phyloP scores from a whole-genome alignment of 2,329 filamentous ascomycete species.

The Microcyclospora tardicrescens region DNA sequence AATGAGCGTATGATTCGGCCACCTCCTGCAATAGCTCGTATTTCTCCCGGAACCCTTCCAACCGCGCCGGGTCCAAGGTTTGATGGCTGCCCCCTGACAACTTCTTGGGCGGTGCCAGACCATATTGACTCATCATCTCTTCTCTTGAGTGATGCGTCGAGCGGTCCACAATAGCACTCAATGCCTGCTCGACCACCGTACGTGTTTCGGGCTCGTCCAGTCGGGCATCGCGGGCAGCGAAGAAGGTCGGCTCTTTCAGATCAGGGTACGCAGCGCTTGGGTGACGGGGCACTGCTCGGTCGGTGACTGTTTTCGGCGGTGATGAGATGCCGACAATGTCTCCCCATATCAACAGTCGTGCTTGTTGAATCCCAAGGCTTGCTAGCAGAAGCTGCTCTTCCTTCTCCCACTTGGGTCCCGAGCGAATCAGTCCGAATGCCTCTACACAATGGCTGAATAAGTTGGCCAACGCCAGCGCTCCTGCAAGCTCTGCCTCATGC shows the following conservation, averaged over 20 bases:
- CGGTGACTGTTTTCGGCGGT: constrained; percentile 30
- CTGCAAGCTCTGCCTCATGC: constrained; percentile 23
- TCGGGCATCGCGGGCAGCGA: constrained; percentile 28
- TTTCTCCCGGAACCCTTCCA: constrained; percentile 35
- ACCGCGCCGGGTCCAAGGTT: constrained; percentile 30
- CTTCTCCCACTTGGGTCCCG: constrained; percentile 29
- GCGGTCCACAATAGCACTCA: constrained; percentile 35
- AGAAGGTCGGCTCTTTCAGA: constrained; percentile 32
- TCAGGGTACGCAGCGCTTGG: constrained; percentile 33
- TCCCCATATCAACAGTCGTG: constrained; percentile 36
- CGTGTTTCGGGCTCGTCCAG: constrained; percentile 29
- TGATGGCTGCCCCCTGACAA: constrained; percentile 26
- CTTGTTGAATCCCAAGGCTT: constrained; percentile 34
- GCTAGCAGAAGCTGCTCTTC: constrained; percentile 32
- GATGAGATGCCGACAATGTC: constrained; percentile 33
- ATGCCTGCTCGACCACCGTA: constrained; percentile 26
- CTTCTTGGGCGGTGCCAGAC: constrained; percentile 32
- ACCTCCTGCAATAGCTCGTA: constrained; percentile 30
- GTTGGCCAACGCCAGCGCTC: constrained; percentile 30
- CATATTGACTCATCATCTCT: constrained; percentile 34
- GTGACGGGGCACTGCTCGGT: constrained; percentile 31
- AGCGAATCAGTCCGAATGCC: constrained; percentile 34
- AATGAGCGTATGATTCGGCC: constrained; percentile 19
- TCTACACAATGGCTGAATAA: constrained; percentile 37
- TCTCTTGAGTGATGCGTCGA: constrained; percentile 26